Conservation (phyloP, 2,329 filamentous ascomycete genomes). For the Exophiala oligosperma region DNA sequence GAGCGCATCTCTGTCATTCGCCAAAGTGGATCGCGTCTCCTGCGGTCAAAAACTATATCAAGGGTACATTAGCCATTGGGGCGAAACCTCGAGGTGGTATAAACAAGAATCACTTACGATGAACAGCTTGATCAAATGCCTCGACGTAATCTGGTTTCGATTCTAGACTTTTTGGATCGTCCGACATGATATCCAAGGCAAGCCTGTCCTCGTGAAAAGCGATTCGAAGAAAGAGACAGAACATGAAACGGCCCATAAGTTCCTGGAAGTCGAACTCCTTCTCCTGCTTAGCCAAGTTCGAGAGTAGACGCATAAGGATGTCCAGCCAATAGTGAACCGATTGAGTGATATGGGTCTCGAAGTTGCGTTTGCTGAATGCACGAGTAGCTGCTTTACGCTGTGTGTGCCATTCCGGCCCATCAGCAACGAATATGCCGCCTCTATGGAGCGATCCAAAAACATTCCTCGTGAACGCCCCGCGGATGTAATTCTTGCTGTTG, state of each 20-base stretch:
- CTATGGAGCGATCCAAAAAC: conserved; percentile 14
- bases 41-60: conserved; percentile 13
- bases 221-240: conserved; percentile 18
- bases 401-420: conserved; percentile 13
- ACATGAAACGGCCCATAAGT: conserved; percentile 17
- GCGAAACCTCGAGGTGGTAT: not conserved
- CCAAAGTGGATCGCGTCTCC: conserved; percentile 19
- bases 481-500: conserved; percentile 19
- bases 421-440: conserved; percentile 17
- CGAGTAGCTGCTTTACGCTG: conserved; percentile 17
- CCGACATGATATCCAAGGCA: conserved; percentile 14
- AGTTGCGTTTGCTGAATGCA: conserved; percentile 21
- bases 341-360: conserved; percentile 18
- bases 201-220: conserved; percentile 20
- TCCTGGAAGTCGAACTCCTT: conserved; percentile 15
- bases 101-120: not conserved
- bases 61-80: not conserved
- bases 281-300: conserved; percentile 15
- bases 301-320: conserved; percentile 11
- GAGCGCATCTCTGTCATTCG: conserved; percentile 17
- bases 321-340: conserved; percentile 17
- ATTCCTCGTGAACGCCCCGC: conserved; percentile 14
- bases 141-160: conserved; percentile 14
- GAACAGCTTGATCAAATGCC: conserved; percentile 13
- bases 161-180: conserved; percentile 12